Evolutionary conservation across 2,329 filamentous ascomycete species (phyloP).

Genomic region (Nigrospora oryzae): DNA sequence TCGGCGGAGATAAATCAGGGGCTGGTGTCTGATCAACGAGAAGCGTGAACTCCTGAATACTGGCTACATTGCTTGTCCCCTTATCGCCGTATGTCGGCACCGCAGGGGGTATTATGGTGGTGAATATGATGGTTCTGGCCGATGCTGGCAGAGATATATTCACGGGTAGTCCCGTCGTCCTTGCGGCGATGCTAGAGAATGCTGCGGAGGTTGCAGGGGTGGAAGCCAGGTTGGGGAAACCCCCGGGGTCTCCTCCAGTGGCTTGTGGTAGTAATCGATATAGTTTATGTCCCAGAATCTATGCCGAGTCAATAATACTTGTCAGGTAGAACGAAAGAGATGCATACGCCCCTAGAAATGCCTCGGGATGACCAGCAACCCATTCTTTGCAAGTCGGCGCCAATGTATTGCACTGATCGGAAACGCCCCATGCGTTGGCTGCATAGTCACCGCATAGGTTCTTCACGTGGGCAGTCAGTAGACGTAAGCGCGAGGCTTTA

Average conservation of each 20-base stretch:
- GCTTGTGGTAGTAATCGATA: constrained; percentile 35
- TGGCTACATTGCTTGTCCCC: constrained; percentile 6
- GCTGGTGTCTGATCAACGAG: constrained; percentile 4
- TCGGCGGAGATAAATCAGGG: too few relatives aligned
- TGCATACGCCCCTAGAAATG: constrained; percentile 29
- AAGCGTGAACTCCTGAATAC: constrained; percentile 12
- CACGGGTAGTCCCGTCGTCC: not conserved
- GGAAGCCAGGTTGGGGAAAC: not conserved
- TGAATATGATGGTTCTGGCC: constrained; percentile 12
- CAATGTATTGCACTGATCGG: constrained; percentile 27
- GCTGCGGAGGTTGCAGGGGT: not conserved
- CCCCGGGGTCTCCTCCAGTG: not conserved
- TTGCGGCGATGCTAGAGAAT: constrained; percentile 3
- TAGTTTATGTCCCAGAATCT: constrained; percentile 46
- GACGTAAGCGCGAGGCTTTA: not conserved
- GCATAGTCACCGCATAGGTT: constrained; percentile 1
- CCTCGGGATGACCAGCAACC: constrained; percentile 34
- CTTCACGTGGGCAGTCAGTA: not conserved
- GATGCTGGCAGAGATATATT: not conserved
- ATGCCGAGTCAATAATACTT: not conserved
- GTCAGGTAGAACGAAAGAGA: not conserved
- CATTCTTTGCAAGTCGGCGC: constrained; percentile 36
- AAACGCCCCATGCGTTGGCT: constrained; percentile 24
- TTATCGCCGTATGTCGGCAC: constrained; percentile 10
- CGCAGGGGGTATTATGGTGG: constrained; percentile 9